Evolutionary conservation across 768 basidiomycete species (phyloP).

Genomic region (Serpula lacrymans): DNA sequence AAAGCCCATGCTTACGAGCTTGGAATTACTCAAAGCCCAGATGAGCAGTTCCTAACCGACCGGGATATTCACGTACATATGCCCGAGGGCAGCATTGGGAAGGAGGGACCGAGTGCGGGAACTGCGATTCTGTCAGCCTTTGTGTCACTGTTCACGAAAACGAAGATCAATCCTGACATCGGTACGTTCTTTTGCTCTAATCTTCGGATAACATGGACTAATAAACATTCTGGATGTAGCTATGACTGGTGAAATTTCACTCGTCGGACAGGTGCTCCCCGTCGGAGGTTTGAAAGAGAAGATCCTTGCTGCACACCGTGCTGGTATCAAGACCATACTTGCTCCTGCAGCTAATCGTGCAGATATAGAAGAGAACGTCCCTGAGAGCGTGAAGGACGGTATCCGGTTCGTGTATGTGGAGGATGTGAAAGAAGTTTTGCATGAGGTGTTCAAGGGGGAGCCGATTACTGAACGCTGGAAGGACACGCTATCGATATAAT

Average conservation of each 20-base stretch:
- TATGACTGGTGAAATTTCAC: slow-evolving; percentile 97
- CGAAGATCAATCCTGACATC: slow-evolving; percentile 80
- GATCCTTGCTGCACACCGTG: slow-evolving; percentile 94
- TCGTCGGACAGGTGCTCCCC: slow-evolving; percentile 93
- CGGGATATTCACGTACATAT: slow-evolving; percentile 94
- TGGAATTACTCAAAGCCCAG: slow-evolving; percentile 71
- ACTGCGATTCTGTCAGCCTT: slow-evolving; percentile 91
- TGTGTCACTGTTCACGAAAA: slow-evolving; percentile 88
- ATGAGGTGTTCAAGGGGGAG: slow-evolving; percentile 77
- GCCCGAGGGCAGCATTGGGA: slow-evolving; percentile 91
- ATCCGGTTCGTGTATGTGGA: slow-evolving; percentile 96
- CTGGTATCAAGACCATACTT: slow-evolving; percentile 90
- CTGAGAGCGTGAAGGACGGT: slow-evolving; percentile 91
- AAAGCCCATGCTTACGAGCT: slow-evolving; percentile 87
- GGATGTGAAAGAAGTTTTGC: slow-evolving; percentile 84
- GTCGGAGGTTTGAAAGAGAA: slow-evolving; percentile 97
- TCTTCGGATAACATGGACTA: background rate
- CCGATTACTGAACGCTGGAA: slow-evolving; percentile 61
- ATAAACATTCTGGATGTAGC: slow-evolving; percentile 41
- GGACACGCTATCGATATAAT: slow-evolving; percentile 45
- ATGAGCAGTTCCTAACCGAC: slow-evolving; percentile 79
- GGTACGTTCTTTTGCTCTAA: slow-evolving; percentile 46
- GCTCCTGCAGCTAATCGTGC: slow-evolving; percentile 86
- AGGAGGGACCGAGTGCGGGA: slow-evolving; percentile 96
- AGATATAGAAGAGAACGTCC: slow-evolving; percentile 97